Base-by-base conservation (phyloP, 192 early-diverging fungal genomes). In the Entomortierella parvispora region DNA sequence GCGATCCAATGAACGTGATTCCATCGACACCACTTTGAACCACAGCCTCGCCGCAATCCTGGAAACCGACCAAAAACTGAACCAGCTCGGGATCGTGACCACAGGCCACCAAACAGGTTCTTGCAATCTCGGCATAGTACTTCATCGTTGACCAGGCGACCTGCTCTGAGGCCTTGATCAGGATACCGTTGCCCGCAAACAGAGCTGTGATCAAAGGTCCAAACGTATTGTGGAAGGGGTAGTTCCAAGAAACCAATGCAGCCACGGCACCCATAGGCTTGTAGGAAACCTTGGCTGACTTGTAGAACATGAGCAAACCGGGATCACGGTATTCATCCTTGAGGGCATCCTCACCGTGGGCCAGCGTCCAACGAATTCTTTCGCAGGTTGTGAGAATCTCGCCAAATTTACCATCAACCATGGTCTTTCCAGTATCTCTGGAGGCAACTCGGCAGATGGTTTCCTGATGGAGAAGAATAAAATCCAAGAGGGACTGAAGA, bases 1-100 rank as follows among this genome's bases (percentile, higher is more conserved):
- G 90, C 18, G 93, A 94, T 18, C 95, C 95, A 68, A 95, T 94
- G 67, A 97, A 96, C 0, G 93, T 95, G 50, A 97, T 88, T 66
- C 93, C 88, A 58, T 91, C 85, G 48, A 92, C 83, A 25, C 82
- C 82, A 6, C 82, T 84, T 55, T 64, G 71, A 4, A 94, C 90
- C 4, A 96, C 71, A 0, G 93, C 92, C 43, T 86, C 85, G 32
- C 95, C 95, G n/a, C 90, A 82, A 42, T 95, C 95, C 31, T 87
- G 89, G 71, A 88, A 95, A 3, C 95, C 95, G 28, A 85, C 89
- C 17, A 94, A 68, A 75, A 95, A 91, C 45, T 90, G 89, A 22
- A 96, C 90, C 15, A 96, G 83, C 8, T 94, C 87, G 25, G 89
- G 88, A 59, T 90, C 85, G 66, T 93, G 86, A n/a, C 93, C 93